These are phyloP conservation scores for Cercospora zeae-maydis DNA, from an alignment of 2,329 filamentous ascomycete species.

Conservation along the genomic window DNA sequence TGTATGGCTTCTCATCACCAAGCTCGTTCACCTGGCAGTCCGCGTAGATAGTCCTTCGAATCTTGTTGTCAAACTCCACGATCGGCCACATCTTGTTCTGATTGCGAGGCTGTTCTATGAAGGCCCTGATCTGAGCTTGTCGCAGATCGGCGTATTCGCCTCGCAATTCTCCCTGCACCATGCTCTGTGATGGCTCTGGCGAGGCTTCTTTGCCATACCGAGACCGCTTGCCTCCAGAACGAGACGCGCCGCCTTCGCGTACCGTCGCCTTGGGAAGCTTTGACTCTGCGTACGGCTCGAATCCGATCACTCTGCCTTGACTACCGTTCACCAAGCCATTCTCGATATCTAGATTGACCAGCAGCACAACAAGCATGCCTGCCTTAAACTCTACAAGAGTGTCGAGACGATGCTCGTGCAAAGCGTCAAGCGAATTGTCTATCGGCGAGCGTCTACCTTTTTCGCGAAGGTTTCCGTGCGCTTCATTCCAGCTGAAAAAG, in stretches of 20 bases:
- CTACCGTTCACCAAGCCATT: conserved; percentile 48
- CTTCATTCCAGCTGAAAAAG: conserved; percentile 35
- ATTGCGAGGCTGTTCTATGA: conserved; percentile 17
- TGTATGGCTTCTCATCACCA: conserved; percentile 47
- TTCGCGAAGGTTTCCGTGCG: conserved; percentile 16
- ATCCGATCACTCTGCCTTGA: conserved; percentile 47
- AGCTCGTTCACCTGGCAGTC: conserved; percentile 50
- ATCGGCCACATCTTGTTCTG: conserved; percentile 40
- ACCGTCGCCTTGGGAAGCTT: conserved; percentile 20
- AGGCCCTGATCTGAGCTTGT: conserved; percentile 17
- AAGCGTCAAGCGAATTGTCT: conserved; percentile 31
- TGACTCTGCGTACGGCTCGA: conserved; percentile 16
- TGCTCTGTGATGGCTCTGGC: conserved; percentile 10
- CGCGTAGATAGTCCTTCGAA: conserved; percentile 49
- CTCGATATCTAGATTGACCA: conserved; percentile 48
- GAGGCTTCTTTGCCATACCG: conserved; percentile 14
- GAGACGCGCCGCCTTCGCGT: conserved; percentile 6
- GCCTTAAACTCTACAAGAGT: conserved; percentile 46
- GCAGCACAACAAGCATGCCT: conserved; percentile 53
- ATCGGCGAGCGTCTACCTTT: conserved; percentile 15
- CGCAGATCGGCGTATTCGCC: conserved; percentile 18
- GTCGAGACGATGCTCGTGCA: conserved; percentile 45
- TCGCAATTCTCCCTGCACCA: conserved; percentile 16
- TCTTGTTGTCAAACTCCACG: conserved; percentile 53
- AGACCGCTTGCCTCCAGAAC: background rate